Conservation (phyloP, 2,329 filamentous ascomycete species). For the Neophaeococcomyces mojaviensis region DNA sequence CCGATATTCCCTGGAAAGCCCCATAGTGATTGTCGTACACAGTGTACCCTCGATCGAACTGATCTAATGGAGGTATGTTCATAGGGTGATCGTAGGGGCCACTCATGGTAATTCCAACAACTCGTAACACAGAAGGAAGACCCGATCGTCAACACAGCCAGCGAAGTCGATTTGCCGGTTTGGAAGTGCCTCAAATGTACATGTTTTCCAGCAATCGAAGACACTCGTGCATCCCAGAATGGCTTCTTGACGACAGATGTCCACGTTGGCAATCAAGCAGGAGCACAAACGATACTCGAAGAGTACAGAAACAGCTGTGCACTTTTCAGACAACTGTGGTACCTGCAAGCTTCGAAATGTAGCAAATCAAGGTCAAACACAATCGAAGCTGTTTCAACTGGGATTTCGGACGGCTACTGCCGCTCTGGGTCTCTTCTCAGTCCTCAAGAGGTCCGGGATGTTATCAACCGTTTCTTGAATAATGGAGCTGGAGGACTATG, state of each 20-base stretch:
- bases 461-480: not conserved
- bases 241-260: not conserved
- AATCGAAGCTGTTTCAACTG: not conserved
- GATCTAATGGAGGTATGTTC: slow-evolving; percentile 17
- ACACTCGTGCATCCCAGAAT: not conserved
- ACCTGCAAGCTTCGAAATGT: not conserved
- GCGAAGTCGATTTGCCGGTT: not conserved
- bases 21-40: slow-evolving; percentile 25
- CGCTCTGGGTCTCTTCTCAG: not conserved
- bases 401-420: not conserved
- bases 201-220: slow-evolving; percentile 2
- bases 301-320: slow-evolving; percentile 1
- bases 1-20: slow-evolving; percentile 15
- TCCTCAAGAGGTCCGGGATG: not conserved
- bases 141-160: not conserved
- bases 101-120: slow-evolving; percentile 14
- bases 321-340: slow-evolving; percentile 1
- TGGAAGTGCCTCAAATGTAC: slow-evolving; percentile 3
- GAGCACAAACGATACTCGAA: not conserved
- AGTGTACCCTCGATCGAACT: slow-evolving; percentile 16
- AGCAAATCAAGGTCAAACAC: not conserved
- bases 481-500: not conserved
- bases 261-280: not conserved
- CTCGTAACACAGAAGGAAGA: slow-evolving; percentile 2
- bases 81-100: slow-evolving; percentile 20